Evolutionary conservation across 2,329 filamentous ascomycete genomes (phyloP).

Genomic region (Leptoxyphium fumago): DNA sequence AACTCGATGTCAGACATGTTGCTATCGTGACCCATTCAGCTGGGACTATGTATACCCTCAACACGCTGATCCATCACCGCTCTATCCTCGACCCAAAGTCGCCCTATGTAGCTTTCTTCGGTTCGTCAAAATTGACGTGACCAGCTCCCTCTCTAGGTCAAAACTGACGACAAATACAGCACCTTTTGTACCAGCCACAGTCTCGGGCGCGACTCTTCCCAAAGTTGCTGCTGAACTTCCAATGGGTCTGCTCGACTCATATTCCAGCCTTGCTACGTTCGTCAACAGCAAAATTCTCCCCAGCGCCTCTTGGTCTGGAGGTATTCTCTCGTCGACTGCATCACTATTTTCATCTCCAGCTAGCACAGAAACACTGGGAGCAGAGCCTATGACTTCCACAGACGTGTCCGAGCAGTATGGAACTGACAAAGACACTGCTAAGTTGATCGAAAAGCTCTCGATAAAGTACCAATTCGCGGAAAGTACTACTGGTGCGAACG

Average conservation of each 20-base stretch:
- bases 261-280: slow-evolving; percentile 18
- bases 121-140: background rate
- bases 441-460: slow-evolving; percentile 9
- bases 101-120: slow-evolving; percentile 18
- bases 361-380: background rate
- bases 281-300: slow-evolving; percentile 20
- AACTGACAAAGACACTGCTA: slow-evolving; percentile 10
- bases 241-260: slow-evolving; percentile 15
- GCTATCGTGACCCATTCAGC: slow-evolving; percentile 26
- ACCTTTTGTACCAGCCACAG: slow-evolving; percentile 26
- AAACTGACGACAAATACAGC: slow-evolving; percentile 12
- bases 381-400: slow-evolving; percentile 2
- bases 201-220: slow-evolving; percentile 20
- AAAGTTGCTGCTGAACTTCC: slow-evolving; percentile 15
- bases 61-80: slow-evolving; percentile 23
- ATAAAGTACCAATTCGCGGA: slow-evolving; percentile 17
- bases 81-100: slow-evolving; percentile 19
- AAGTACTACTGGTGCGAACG: slow-evolving; percentile 21
- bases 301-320: slow-evolving; percentile 15
- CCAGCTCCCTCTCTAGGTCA: background rate
- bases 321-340: slow-evolving; percentile 11
- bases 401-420: slow-evolving; percentile 13
- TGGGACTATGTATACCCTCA: slow-evolving; percentile 30
- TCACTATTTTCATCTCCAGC: slow-evolving; percentile 5
- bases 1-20: slow-evolving; percentile 25